Base-by-base conservation (phyloP, 1,284 basidiomycete species). In the Leucoagaricus sp. region DNA sequence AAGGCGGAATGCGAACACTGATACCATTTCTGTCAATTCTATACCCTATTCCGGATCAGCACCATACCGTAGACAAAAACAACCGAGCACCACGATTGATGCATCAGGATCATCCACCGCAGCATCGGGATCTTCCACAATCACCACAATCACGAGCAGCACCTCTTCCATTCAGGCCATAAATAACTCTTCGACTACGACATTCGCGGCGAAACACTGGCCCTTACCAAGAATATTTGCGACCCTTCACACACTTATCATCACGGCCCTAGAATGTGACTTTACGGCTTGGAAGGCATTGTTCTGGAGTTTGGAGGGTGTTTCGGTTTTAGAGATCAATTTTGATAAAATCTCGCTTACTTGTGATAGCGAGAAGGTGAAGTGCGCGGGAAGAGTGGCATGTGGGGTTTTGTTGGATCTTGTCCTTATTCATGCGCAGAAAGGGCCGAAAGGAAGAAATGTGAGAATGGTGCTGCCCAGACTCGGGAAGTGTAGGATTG, bases 191-290 rank as follows among this genome's bases (percentile, higher is more conserved):
- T n/a, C n/a, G n/a, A 33, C 13, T 9, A 15, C 36, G 4, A 38
- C 36, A 38, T 15, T 4, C 36, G 33, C 42, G 57, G 29, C 55
- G 54, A 53, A 49, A 57, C 53, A 42, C 49, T 19, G 56, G 60
- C 48, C 58, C 58, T 40, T 40, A 33, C 47, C 56, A 28, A 53
- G 53, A 42, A 49, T 63, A 25, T 59, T 62, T 28, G 62, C 64
- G 53, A 47, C 47, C 49, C 71, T 83, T 41, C 72, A 79, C 48
- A 66, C 66, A 3, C 73, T 84, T 21, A 67, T 71, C 33, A 69
- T 85, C 36, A 69, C 70, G 5, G 77, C 78, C 10, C 70, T 85
- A 13, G 73, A 77, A 40, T 83, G 82, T 64, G 69, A 59, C 55
- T 53, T 62, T 21, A 62, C 55, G 31, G 71, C 65, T 52, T 82